Percentiles rank a stretch among this genome's conserved stretches.
phyloP scores from a whole-genome alignment of 305 asterid genomes.

The Lippia alba region DNA sequence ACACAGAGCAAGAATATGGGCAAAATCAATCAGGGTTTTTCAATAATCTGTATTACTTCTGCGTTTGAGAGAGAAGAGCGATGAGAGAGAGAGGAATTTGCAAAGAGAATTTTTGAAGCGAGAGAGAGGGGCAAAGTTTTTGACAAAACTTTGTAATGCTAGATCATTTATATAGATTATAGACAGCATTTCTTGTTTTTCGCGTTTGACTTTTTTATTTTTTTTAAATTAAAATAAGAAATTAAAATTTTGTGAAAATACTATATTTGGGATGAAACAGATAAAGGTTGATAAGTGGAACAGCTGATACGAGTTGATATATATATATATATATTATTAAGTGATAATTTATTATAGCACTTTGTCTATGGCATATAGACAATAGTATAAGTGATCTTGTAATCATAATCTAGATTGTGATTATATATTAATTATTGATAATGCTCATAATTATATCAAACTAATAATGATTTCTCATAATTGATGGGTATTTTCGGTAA shows the following conservation, averaged over 20 bases:
- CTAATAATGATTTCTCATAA: too few species aligned
- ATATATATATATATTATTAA: neutral
- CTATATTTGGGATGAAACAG: neutral
- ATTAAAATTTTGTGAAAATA: neutral
- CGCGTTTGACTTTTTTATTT: slow-evolving; percentile 1
- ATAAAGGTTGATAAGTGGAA: slow-evolving; percentile 48
- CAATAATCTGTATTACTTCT: too few species aligned
- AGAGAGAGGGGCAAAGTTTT: slow-evolving; percentile 21
- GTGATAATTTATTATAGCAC: too few species aligned
- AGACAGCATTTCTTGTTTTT: neutral
- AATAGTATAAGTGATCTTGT: slow-evolving; percentile 18
- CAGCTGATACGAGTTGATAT: slow-evolving; percentile 35
- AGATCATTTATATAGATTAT: slow-evolving; percentile 1
- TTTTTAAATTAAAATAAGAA: neutral
- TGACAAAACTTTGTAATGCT: slow-evolving; percentile 6
- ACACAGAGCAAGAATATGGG: too few species aligned
- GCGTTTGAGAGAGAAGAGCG: neutral
- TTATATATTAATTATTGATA: neutral
- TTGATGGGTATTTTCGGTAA: too few species aligned
- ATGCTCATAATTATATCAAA: slow-evolving; percentile 6
- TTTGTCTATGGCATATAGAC: neutral
- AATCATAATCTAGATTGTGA: slow-evolving; percentile 5
- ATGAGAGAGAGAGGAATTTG: neutral
- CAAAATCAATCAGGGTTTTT: too few species aligned
- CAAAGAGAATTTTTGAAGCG: neutral